Base-by-base conservation (phyloP, 176 grass and related monocot genomes). In the Bromus sterilis region DNA sequence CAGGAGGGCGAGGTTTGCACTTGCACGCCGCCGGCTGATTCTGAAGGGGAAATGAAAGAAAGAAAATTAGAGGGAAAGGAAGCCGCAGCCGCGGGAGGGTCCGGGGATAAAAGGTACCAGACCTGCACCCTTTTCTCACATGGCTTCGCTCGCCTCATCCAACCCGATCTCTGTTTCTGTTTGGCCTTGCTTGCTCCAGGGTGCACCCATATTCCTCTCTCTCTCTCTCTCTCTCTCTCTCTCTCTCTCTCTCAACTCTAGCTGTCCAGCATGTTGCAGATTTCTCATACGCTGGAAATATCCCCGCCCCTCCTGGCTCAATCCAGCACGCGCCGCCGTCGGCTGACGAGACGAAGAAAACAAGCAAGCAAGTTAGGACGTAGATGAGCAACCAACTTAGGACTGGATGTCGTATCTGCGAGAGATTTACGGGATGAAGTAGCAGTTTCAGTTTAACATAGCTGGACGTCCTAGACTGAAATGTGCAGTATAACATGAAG, bases 171-270 rank as follows among this genome's bases (percentile, higher is more conserved):
- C 33, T 46, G 41, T 63, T 51, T 51, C 3, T 2, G 49, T 53
- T 53, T 53, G 49, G 51, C 85, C 49, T 94, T 89, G 86, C 92
- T 91, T 94, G 65, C 3, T 67, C 34, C 30, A 29, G 83, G 71
- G 92, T 74, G 86, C 57, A 94, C 83, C 88, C 83, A 94, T 78
- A 91, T 89, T 78, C 77, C 66, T 4, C 5, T 40, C 41, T 49
- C 35, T 51, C 35, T 23, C n/a, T 53, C 63, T 4, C 29, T 37
- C 8, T 5, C 8, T 24, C 41, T 80, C 9, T 4, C 11, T 77
- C 49, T 18, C 29, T 11, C 49, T 37, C 48, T 21, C 48, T 21
- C 48, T 20, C 21, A 9, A 64, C 56, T 71, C 64, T 83, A 44
- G n/a, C 80, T 46, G 42, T 18, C n/a, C n/a, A 42, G 21, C 80